Conservation (phyloP, 495 filamentous ascomycete genomes). For the Podospora anserina region DNA sequence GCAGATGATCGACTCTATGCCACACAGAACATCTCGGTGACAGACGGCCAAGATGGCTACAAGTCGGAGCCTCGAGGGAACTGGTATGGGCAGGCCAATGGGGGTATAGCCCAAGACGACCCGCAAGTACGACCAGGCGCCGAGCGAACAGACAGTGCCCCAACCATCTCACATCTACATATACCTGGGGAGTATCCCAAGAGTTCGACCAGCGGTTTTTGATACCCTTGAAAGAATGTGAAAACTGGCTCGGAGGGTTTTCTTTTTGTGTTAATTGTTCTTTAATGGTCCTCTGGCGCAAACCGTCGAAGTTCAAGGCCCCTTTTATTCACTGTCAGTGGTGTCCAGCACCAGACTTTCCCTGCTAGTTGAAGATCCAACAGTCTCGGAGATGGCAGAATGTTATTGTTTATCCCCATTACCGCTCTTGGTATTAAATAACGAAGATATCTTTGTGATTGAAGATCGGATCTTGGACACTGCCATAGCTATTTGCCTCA, state of each 20-base stretch:
- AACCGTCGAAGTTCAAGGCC: background rate
- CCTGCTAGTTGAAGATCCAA: background rate
- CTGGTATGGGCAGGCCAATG: background rate
- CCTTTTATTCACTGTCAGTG: background rate
- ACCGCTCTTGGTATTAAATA: background rate
- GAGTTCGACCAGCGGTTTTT: slow-evolving; percentile 22
- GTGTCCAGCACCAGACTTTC: background rate
- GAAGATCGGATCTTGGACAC: background rate
- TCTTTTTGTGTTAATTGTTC: background rate
- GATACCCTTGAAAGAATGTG: slow-evolving; percentile 1
- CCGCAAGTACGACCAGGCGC: slow-evolving; percentile 17
- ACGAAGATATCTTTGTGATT: background rate
- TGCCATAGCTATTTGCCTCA: too few relatives aligned
- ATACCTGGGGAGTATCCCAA: slow-evolving; percentile 58
- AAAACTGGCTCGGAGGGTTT: background rate
- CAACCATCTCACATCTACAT: slow-evolving; percentile 45
- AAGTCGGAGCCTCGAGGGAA: slow-evolving; percentile 3
- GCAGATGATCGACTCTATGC: background rate
- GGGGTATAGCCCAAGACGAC: background rate
- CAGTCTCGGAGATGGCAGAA: background rate
- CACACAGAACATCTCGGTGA: background rate
- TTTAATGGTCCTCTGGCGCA: background rate
- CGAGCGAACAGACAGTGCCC: slow-evolving; percentile 28
- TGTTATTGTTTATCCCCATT: background rate
- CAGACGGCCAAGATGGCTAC: background rate